Base-by-base conservation (phyloP, 2,329 filamentous ascomycete genomes). In the Phaeoacremonium minimum region DNA sequence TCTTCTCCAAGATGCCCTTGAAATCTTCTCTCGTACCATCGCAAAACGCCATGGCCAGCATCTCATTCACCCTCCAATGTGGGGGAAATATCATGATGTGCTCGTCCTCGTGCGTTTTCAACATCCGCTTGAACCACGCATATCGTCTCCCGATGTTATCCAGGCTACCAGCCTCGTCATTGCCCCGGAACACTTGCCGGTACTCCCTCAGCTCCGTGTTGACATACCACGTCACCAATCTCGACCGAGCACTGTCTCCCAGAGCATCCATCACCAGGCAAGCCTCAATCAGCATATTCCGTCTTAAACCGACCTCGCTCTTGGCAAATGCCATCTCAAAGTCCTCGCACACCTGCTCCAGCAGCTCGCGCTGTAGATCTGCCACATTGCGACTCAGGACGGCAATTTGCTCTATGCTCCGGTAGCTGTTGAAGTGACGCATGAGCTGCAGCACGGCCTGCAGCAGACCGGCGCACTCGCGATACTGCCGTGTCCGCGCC, bases 331-430 rank as follows among this genome's bases (percentile, higher is more conserved):
- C 85, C 40, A 96, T 77, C 68, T 98, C 93, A 56, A 98, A 98
- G 61, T 98, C 93, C 63, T 97, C 93, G 58, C 93, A 98, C n/a
- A 98, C 85, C 63, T 98, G 93, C 66, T 98, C 93, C 39, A 96
- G 67, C 40, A 98, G 66, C 59, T 96, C 90, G 42, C 90, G 73
- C 65, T 98, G 93, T 45, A 98, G 73, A 51, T 97, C 93, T 6
- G 89, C 85, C 22, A 98, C 93, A 51, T 94, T 95, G 35, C 88
- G 81, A 56, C 88, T 95, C 45, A 98, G 71, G 1, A 86, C 86
- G 18, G 93, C 93, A 56, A 98, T 97, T 71, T 98, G 93, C 57
- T 97, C 91, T 50, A 98, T 97, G 50, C 89, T 95, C 41, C 93
- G 75, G 60, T 97, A 98, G 61, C 87, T 94, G 66, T 95, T 95